phyloP scores from a whole-genome alignment of 306 rosid genomes.

The Calophaca sinica region DNA sequence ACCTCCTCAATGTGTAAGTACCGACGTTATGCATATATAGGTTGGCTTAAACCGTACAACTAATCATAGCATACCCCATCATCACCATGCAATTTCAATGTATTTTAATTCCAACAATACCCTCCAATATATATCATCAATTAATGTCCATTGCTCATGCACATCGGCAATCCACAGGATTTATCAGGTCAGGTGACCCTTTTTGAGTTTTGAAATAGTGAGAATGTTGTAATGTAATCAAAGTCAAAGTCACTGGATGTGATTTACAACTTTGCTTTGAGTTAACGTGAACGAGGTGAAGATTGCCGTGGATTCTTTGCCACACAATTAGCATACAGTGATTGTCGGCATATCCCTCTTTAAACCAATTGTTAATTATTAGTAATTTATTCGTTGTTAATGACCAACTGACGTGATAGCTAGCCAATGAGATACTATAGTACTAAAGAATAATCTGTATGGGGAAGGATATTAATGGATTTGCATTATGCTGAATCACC shows the following conservation, averaged over 20 bases:
- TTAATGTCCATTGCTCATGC: too few species aligned
- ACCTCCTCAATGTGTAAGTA: background rate
- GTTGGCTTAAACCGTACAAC: conserved; percentile 48
- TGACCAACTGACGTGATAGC: too few species aligned
- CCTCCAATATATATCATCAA: too few species aligned
- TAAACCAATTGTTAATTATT: conserved; percentile 36
- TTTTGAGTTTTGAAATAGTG: too few species aligned
- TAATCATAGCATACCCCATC: conserved; percentile 45
- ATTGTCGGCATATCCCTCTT: conserved; percentile 59
- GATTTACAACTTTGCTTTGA: background rate
- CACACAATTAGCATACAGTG: conserved; percentile 33
- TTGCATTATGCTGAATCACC: too few species aligned
- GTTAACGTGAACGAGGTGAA: conserved; percentile 11
- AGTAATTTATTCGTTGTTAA: background rate
- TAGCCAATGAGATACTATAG: too few species aligned
- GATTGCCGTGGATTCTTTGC: conserved; percentile 34
- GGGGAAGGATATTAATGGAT: too few species aligned
- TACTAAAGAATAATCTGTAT: too few species aligned
- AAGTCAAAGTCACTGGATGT: conserved; percentile 21
- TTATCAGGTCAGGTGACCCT: too few species aligned
- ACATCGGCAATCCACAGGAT: too few species aligned
- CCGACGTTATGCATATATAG: conserved; percentile 3
- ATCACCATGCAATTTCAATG: conserved; percentile 24
- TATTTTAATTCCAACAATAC: background rate
- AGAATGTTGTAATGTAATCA: too few species aligned